Percentiles rank a stretch among this genome's conserved stretches.
These are phyloP conservation scores for Tetrapisispora namnaoensis DNA, from an alignment of 805 yeast species.

Conservation along the genomic window DNA sequence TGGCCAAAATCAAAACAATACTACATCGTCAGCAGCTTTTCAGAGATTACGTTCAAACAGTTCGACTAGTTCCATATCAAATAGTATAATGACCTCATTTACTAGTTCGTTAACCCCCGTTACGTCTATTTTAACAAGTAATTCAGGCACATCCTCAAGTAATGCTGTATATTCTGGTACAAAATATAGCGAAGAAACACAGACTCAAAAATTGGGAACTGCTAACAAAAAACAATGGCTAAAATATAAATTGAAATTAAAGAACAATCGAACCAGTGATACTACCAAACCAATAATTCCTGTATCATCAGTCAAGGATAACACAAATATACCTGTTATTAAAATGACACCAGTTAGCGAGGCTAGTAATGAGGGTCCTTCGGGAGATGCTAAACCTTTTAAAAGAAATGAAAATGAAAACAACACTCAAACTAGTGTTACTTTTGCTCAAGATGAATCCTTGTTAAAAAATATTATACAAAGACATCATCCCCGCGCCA, in stretches of 20 bases:
- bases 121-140: not conserved
- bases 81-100: constrained; percentile 25
- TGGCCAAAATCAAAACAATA: not conserved
- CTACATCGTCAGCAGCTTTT: not conserved
- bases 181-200: not conserved
- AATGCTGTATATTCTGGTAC: too few relatives aligned
- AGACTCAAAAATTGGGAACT: not conserved
- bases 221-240: constrained; percentile 1
- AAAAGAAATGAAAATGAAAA: not conserved
- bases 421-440: not conserved
- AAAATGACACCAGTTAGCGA: not conserved
- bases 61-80: constrained; percentile 23
- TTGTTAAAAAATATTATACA: not conserved
- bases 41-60: constrained; percentile 21
- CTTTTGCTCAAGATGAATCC: not conserved
- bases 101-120: constrained; percentile 8
- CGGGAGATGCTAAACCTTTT: not conserved
- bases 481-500: constrained; percentile 47
- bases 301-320: not conserved
- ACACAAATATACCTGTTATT: not conserved
- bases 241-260: constrained; percentile 1
- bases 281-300: not conserved
- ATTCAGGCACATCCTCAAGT: not conserved
- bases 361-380: not conserved
- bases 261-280: not conserved